Conservation (phyloP, 257 asterid genomes). For the Ilex aquifolium region DNA sequence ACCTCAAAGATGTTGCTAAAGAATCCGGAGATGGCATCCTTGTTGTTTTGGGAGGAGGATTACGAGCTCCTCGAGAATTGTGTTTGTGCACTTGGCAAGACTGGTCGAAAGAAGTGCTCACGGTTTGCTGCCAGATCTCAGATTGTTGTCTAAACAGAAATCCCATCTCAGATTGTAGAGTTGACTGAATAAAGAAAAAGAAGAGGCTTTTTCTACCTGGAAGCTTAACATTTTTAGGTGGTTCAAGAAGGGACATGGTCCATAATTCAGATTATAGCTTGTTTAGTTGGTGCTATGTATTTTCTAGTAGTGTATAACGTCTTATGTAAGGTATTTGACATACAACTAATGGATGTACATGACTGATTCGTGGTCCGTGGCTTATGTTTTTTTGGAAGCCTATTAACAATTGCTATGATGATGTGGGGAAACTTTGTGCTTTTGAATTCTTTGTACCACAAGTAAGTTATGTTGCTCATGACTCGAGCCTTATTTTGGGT, state of each 20-base stretch:
- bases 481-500: too few relatives aligned
- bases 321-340: too few relatives aligned
- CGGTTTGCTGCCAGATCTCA: conserved; percentile 21
- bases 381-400: too few relatives aligned
- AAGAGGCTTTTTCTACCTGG: neutral
- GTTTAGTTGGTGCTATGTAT: neutral
- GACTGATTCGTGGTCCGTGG: too few relatives aligned
- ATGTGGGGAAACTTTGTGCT: too few relatives aligned
- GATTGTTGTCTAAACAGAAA: neutral
- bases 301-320: too few relatives aligned
- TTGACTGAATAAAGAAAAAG: neutral
- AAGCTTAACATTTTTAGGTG: neutral
- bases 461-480: too few relatives aligned
- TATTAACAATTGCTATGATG: too few relatives aligned
- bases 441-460: too few relatives aligned
- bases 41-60: conserved; percentile 38
- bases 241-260: neutral
- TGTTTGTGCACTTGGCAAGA: conserved; percentile 23
- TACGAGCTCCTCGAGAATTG: conserved; percentile 35
- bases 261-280: neutral
- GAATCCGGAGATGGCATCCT: conserved; percentile 29
- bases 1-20: conserved; percentile 32
- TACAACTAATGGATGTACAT: too few relatives aligned
- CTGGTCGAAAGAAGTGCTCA: conserved; percentile 22
- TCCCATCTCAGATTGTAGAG: neutral